Evolutionary conservation across 192 early-diverging fungal species (phyloP).

Genomic region (Entrophospora sp.): DNA sequence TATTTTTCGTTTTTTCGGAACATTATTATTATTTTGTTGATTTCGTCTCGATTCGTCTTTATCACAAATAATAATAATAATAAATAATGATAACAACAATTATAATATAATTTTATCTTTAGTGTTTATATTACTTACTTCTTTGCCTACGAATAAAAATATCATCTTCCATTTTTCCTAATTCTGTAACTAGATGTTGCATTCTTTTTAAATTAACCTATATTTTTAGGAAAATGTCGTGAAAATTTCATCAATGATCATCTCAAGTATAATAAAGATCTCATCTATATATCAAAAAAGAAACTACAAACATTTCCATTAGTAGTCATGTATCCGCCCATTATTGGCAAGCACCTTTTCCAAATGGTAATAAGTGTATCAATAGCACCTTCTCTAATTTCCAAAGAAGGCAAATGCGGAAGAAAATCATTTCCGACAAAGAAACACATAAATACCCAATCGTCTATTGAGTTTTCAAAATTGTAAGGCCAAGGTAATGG

Average conservation of each 20-base stretch:
- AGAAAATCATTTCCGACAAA: constrained; percentile 99
- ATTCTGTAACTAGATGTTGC: constrained; percentile 70
- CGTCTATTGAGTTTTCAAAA: constrained; percentile 88
- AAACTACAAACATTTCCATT: constrained; percentile 59
- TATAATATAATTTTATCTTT: neutral
- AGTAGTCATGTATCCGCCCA: constrained; percentile 79
- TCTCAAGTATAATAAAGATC: no score
- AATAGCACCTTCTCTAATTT: constrained; percentile 92
- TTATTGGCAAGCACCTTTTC: constrained; percentile 67
- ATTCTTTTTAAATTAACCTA: constrained; percentile 61
- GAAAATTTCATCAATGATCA: no score
- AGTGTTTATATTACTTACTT: constrained; percentile 1
- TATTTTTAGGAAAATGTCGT: no score
- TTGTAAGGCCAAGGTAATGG: constrained; percentile 70
- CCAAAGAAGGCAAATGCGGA: constrained; percentile 86
- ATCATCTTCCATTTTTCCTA: constrained; percentile 77
- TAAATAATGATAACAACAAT: neutral
- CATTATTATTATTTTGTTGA: constrained; percentile 23
- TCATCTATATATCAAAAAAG: no score
- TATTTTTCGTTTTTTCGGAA: no score
- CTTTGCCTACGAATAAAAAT: constrained; percentile 59
- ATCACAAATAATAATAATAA: neutral
- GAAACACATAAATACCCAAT: constrained; percentile 94
- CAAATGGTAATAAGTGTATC: constrained; percentile 82
- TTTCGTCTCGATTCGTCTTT: constrained; percentile 27